Conservation (phyloP, 441 rosid species). For the Corymbia citriodora region DNA sequence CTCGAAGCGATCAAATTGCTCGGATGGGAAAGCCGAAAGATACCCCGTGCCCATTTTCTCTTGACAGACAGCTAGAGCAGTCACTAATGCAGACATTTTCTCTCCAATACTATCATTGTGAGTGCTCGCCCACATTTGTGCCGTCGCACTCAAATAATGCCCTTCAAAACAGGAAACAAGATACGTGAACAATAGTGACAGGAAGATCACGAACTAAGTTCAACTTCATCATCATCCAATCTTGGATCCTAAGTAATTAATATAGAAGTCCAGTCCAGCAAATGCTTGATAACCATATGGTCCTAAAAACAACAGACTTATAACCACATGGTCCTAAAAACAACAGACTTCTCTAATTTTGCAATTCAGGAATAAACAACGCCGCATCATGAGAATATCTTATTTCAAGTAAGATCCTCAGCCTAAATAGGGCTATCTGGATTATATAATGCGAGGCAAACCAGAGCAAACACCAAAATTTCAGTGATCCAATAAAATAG, state of each 20-base stretch:
- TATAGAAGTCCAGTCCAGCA: neutral
- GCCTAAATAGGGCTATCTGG: neutral
- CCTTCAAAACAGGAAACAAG: constrained; percentile 44
- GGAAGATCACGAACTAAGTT: neutral
- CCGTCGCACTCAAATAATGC: constrained; percentile 92
- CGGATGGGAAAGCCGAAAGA: constrained; percentile 92
- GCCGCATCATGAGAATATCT: neutral
- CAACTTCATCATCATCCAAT: neutral
- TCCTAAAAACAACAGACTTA: too few relatives aligned
- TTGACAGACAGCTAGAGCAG: constrained; percentile 73
- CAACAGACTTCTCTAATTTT: neutral
- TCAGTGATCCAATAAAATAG: neutral
- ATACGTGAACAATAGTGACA: neutral
- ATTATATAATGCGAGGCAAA: neutral
- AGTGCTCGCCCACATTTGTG: constrained; percentile 95
- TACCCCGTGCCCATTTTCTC: constrained; percentile 68
- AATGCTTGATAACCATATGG: neutral
- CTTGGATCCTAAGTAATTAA: neutral
- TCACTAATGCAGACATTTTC: constrained; percentile 66
- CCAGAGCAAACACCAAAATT: neutral
- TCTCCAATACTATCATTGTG: constrained; percentile 54
- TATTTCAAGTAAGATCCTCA: neutral
- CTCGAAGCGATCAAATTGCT: constrained; percentile 76
- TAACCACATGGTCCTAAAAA: neutral
- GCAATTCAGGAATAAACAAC: neutral